Evolutionary conservation across 768 basidiomycete genomes (phyloP), one percentile per base, ranked within the genome.

Genomic region (Pulveroboletus sp.): DNA sequence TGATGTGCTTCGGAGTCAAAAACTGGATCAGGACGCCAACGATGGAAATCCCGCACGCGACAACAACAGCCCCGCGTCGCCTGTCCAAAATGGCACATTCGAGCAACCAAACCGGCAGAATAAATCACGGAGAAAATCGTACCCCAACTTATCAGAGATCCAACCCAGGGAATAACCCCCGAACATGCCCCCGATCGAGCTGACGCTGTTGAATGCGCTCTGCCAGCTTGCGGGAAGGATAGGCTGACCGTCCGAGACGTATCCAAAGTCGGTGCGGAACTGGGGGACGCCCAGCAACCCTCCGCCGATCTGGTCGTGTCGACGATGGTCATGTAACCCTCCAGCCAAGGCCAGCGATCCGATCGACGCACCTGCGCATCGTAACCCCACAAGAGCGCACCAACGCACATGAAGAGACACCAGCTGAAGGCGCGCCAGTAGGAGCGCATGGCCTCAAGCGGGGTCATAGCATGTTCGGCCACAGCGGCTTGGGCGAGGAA

Each of bases 161-260:
- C 55, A 60, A 8, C 63, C 61, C 24, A 66, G 39, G 1, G 49
- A 58, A 36, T 63, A 56, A 27, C 64, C 61, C 2, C 64, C 63
- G 46, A 56, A 54, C 61, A 65, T 64, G 6, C 63, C 58, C 6
- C 61, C 63, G 21, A 64, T 52, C 0, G 54, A 60, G 31, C 58
- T 61, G 32, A 50, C 50, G 3, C 58, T 63, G 30, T 61, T 66
- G 42, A 64, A 64, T 1, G 64, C 58, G 10, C 61, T 63, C 36
- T 64, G 63, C 64, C 63, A 66, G 17, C 54, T 66, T 1, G 63
- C 63, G 30, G 64, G 39, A 24, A 64, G 54, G 10, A 66, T 33
- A 1, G 52, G 39, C 6, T 48, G 28, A 0, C 44, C 39, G 1
- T 44, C 33, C 6, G 7, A 18, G 3, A 55, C 5, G 31, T 57